A percentile compares a stretch with the other conserved stretches of the same genome.
Evolutionary conservation across 768 basidiomycete species (phyloP).

Genomic region (Serendipita sp.): DNA sequence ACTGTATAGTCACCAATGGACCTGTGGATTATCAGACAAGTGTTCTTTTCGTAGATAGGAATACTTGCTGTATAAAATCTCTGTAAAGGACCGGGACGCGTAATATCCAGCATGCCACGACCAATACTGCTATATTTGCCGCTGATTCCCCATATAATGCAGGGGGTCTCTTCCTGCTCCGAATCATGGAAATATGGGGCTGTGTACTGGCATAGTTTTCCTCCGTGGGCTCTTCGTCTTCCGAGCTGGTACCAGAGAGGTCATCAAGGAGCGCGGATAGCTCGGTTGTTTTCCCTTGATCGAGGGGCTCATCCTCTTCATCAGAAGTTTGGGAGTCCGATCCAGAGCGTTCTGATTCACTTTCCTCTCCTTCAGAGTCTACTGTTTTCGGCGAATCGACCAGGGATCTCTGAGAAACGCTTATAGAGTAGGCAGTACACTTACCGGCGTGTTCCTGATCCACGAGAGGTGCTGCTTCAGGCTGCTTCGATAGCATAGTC

Average conservation of each 20-base stretch:
- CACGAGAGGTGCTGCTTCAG: not conserved
- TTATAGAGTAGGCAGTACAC: too few species aligned
- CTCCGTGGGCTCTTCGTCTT: constrained; percentile 8
- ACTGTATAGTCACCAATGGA: constrained; percentile 59
- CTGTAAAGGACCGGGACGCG: constrained; percentile 59
- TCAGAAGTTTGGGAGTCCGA: not conserved
- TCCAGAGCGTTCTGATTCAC: not conserved
- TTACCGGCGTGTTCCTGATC: too few species aligned
- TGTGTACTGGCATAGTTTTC: not conserved
- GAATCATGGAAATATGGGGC: constrained; percentile 6
- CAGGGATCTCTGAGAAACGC: too few species aligned
- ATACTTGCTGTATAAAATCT: constrained; percentile 55
- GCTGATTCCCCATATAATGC: constrained; percentile 24
- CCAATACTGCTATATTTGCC: constrained; percentile 48
- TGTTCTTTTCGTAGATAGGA: constrained; percentile 2
- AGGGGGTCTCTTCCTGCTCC: not conserved
- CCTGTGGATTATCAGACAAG: constrained; percentile 24
- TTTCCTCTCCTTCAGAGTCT: not conserved
- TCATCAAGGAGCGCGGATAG: not conserved
- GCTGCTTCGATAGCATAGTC: constrained; percentile 38
- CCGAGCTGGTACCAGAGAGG: not conserved
- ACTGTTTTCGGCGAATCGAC: not conserved
- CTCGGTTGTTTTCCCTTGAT: not conserved
- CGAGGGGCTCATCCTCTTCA: not conserved
- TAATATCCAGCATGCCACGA: constrained; percentile 65